These are phyloP conservation scores for Rhododendron henanense DNA, from an alignment of 148 eudicot species.

Conservation along the genomic window DNA sequence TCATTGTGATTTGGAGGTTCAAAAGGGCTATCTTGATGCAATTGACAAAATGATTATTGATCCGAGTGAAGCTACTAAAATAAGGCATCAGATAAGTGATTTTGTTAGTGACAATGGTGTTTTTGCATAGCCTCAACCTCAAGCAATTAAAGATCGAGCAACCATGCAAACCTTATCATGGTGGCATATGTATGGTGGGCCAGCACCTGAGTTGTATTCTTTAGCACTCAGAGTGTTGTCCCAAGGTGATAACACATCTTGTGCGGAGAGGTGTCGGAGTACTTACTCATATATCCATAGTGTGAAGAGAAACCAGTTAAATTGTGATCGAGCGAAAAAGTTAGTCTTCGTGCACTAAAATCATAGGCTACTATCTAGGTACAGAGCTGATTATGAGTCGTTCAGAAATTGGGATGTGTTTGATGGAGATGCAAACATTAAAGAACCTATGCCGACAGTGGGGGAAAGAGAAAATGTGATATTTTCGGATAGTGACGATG, in stretches of 20 bases:
- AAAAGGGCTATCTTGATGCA: neutral
- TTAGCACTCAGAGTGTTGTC: constrained; percentile 5
- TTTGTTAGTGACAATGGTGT: neutral
- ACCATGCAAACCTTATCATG: constrained; percentile 7
- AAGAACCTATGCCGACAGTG: neutral
- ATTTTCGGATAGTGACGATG: neutral
- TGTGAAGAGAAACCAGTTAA: constrained; percentile 9
- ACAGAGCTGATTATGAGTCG: no score
- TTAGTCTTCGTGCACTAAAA: constrained; percentile 15
- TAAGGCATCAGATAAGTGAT: neutral
- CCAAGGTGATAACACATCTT: constrained; percentile 2
- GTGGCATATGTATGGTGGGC: neutral
- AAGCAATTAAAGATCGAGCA: neutral
- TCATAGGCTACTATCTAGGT: neutral
- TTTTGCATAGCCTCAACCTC: neutral
- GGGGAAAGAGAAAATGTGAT: neutral
- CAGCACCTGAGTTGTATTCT: neutral
- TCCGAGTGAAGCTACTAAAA: neutral
- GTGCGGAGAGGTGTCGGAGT: constrained; percentile 10
- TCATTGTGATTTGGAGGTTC: neutral
- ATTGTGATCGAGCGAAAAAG: constrained; percentile 10
- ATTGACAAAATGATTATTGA: neutral
- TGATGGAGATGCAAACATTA: no score
- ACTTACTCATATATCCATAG: constrained; percentile 13
- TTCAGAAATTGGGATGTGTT: no score